A percentile compares a stretch with the other conserved stretches of the same genome.
Conservation (phyloP, 495 filamentous ascomycete genomes). For the Tuber calosporum region DNA sequence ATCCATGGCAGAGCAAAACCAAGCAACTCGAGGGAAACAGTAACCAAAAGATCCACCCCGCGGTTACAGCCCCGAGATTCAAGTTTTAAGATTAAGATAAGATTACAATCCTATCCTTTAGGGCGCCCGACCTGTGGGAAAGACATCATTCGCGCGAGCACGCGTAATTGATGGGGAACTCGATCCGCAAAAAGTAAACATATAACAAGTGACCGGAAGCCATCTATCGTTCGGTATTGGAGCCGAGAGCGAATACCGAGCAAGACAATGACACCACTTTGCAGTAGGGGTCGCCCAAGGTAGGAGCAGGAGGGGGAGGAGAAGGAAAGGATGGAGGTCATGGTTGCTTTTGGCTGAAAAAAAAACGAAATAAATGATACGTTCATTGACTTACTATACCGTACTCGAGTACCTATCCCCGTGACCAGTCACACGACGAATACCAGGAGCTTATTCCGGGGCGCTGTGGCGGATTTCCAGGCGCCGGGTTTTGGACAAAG, state of each 20-base stretch:
- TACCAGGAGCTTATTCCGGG: background rate
- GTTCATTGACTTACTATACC: background rate
- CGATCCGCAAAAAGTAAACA: slow-evolving; percentile 2
- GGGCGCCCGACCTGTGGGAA: background rate
- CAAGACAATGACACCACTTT: background rate
- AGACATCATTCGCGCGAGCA: background rate
- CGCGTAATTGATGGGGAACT: slow-evolving; percentile 3
- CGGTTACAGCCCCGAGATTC: background rate
- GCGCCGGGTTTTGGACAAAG: background rate
- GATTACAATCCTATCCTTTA: background rate
- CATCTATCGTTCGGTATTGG: background rate
- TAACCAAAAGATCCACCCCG: background rate
- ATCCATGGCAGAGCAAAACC: background rate
- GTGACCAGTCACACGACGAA: background rate
- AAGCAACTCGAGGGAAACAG: background rate
- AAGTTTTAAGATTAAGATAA: background rate
- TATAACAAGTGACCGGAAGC: background rate
- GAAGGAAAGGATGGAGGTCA: background rate
- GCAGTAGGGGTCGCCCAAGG: background rate
- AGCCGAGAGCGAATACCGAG: background rate
- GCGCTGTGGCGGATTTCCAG: background rate
- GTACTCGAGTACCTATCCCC: background rate
- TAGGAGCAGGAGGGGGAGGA: background rate
- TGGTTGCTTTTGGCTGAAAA: background rate
- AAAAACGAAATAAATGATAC: background rate